A percentile compares a stretch with the other conserved stretches of the same genome.
Evolutionary conservation across 2,329 filamentous ascomycete genomes (phyloP).

Genomic region (Cladorrhinum sp.): DNA sequence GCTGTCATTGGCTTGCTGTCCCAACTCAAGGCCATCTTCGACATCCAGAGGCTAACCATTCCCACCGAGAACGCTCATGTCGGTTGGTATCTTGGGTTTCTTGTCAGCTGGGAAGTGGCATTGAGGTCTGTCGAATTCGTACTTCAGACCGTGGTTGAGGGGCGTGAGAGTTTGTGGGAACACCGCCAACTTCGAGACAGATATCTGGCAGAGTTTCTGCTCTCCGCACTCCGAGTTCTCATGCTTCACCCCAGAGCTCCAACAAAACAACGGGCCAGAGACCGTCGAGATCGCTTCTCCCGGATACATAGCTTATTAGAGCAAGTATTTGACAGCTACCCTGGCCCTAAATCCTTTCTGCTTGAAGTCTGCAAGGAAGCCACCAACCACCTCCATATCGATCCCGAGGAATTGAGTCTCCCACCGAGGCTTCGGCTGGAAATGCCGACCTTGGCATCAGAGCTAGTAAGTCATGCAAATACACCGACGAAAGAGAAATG

Average conservation of each 20-base stretch:
- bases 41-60: slow-evolving; percentile 40
- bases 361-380: slow-evolving; percentile 39
- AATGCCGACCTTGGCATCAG: slow-evolving; percentile 36
- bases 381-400: slow-evolving; percentile 33
- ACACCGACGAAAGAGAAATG: neutral
- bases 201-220: slow-evolving; percentile 38
- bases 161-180: slow-evolving; percentile 36
- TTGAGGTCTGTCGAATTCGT: slow-evolving; percentile 39
- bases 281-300: slow-evolving; percentile 38
- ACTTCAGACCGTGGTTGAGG: slow-evolving; percentile 36
- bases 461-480: slow-evolving; percentile 33
- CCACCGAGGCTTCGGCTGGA: slow-evolving; percentile 34
- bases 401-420: slow-evolving; percentile 35
- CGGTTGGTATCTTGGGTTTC: slow-evolving; percentile 37
- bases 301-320: slow-evolving; percentile 38
- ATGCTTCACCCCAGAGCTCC: slow-evolving; percentile 38
- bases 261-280: slow-evolving; percentile 32
- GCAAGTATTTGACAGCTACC: slow-evolving; percentile 39
- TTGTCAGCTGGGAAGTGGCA: slow-evolving; percentile 41
- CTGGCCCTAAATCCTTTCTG: slow-evolving; percentile 37
- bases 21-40: slow-evolving; percentile 40
- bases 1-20: slow-evolving; percentile 36
- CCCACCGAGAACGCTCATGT: slow-evolving; percentile 35
- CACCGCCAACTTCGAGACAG: slow-evolving; percentile 33
- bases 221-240: slow-evolving; percentile 38